Percentiles rank a stretch among this genome's conserved stretches.
Evolutionary conservation across 768 basidiomycete genomes (phyloP).

Genomic region (Rossbeevera mucosa): DNA sequence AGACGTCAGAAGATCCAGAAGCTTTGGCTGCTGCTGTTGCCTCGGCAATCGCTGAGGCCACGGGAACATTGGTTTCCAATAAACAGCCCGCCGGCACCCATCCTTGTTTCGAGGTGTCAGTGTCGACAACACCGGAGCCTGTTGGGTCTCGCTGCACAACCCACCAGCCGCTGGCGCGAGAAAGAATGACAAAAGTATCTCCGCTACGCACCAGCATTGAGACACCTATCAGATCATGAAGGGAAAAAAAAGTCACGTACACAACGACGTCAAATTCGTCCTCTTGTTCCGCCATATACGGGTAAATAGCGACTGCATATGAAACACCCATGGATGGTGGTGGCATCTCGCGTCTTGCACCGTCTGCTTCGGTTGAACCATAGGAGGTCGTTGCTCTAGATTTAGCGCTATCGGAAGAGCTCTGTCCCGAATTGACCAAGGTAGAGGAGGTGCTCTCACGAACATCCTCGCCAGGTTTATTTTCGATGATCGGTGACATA

Average conservation of each 20-base stretch:
- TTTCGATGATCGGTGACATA: conserved; percentile 54
- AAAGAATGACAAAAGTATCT: conserved; percentile 89
- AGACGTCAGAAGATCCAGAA: conserved; percentile 38
- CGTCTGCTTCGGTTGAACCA: conserved; percentile 31
- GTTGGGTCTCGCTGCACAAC: conserved; percentile 93
- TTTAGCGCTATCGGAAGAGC: conserved; percentile 25
- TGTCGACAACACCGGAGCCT: conserved; percentile 73
- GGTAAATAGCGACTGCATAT: conserved; percentile 97
- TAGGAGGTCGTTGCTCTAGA: conserved; percentile 12
- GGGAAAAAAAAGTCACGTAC: conserved; percentile 43
- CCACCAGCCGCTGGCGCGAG: conserved; percentile 98
- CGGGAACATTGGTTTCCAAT: conserved; percentile 88
- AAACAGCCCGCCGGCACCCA: conserved; percentile 99
- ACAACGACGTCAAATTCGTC: conserved; percentile 98
- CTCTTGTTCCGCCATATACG: conserved; percentile 97
- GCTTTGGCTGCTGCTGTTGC: conserved; percentile 61
- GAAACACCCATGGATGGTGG: conserved; percentile 57
- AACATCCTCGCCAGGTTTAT: conserved; percentile 43
- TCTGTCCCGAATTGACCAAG: conserved; percentile 28
- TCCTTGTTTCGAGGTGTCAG: conserved; percentile 77
- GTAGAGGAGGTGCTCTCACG: conserved; percentile 36
- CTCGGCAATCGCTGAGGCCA: conserved; percentile 81
- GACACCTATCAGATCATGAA: not conserved
- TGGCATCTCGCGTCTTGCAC: conserved; percentile 37
- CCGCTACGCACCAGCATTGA: conserved; percentile 46